A percentile compares a stretch with the other conserved stretches of the same genome.
Conservation (phyloP, 139 green algal genomes). For the Chlamydomonas sphaeroides region DNA sequence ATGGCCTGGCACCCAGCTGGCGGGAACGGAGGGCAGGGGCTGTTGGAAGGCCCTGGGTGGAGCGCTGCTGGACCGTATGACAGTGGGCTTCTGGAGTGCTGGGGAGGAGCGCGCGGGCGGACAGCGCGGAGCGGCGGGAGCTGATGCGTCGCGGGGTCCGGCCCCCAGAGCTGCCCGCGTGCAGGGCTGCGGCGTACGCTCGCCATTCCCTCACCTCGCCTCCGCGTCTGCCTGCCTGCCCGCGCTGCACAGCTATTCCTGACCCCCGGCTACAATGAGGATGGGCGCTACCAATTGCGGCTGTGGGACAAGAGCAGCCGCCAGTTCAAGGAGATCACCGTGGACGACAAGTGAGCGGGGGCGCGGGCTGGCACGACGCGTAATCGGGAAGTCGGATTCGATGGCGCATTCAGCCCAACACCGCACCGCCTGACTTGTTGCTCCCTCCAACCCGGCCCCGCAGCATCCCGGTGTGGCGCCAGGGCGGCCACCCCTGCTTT, state of each 20-base stretch:
- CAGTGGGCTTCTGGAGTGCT: too few species aligned
- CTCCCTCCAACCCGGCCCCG: background rate
- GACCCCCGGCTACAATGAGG: constrained; percentile 37
- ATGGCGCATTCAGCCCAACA: too few species aligned
- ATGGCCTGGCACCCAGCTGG: too few species aligned
- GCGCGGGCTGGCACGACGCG: background rate
- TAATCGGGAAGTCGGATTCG: background rate
- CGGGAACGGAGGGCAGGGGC: too few species aligned
- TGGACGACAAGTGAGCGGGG: constrained; percentile 20
- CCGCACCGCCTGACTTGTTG: too few species aligned
- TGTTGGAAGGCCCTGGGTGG: too few species aligned
- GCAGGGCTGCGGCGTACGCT: background rate
- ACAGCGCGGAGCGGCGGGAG: too few species aligned
- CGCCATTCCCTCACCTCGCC: background rate
- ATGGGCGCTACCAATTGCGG: constrained; percentile 29
- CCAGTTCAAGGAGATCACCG: background rate
- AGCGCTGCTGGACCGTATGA: too few species aligned
- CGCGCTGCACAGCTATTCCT: constrained; percentile 19
- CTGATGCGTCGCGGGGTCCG: too few species aligned
- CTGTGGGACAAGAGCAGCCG: constrained; percentile 27
- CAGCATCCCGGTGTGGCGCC: constrained; percentile 31
- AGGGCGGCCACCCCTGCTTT: constrained; percentile 35
- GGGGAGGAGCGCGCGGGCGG: too few species aligned
- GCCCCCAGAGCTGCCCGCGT: background rate
- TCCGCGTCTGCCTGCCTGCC: background rate